These are phyloP conservation scores for Ogataea populi-albae DNA, from an alignment of 805 yeast species.

Conservation along the genomic window DNA sequence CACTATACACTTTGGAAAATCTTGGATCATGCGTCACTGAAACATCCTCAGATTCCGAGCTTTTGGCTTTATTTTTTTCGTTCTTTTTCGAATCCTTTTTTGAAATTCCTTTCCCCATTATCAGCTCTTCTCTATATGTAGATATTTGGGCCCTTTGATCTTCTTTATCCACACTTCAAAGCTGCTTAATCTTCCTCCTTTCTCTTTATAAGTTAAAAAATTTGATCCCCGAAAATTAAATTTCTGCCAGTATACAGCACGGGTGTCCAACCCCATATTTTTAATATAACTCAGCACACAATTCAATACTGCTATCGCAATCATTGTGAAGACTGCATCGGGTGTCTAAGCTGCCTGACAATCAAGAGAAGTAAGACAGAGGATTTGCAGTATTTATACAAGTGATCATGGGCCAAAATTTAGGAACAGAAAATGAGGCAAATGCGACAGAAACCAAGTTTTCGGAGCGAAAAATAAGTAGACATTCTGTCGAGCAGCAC, in stretches of 20 bases:
- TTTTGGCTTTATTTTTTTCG: conserved; percentile 6
- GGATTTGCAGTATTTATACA: background rate
- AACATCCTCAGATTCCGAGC: conserved; percentile 22
- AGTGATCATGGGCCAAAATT: conserved; percentile 24
- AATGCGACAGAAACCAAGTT: conserved; percentile 6
- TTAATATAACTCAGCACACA: too few relatives aligned
- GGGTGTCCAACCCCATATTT: conserved; percentile 1
- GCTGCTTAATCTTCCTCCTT: too few relatives aligned
- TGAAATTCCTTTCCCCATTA: too few relatives aligned
- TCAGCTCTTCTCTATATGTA: too few relatives aligned
- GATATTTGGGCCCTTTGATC: too few relatives aligned
- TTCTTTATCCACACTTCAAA: too few relatives aligned
- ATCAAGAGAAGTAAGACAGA: background rate
- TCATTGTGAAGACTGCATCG: too few relatives aligned
- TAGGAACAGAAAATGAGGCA: conserved; percentile 11
- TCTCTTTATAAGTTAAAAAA: too few relatives aligned
- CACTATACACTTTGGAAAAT: conserved; percentile 74
- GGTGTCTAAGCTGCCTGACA: too few relatives aligned
- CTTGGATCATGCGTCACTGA: conserved; percentile 66
- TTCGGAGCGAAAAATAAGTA: conserved; percentile 13
- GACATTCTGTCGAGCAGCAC: conserved; percentile 15
- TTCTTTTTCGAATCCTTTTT: conserved; percentile 6
- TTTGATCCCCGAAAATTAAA: too few relatives aligned
- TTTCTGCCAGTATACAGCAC: conserved; percentile 1
- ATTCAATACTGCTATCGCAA: too few relatives aligned